A percentile compares a stretch with the other conserved stretches of the same genome.
phyloP scores from a whole-genome alignment of 2,329 filamentous ascomycete species.

The Spiromastix sp. region DNA sequence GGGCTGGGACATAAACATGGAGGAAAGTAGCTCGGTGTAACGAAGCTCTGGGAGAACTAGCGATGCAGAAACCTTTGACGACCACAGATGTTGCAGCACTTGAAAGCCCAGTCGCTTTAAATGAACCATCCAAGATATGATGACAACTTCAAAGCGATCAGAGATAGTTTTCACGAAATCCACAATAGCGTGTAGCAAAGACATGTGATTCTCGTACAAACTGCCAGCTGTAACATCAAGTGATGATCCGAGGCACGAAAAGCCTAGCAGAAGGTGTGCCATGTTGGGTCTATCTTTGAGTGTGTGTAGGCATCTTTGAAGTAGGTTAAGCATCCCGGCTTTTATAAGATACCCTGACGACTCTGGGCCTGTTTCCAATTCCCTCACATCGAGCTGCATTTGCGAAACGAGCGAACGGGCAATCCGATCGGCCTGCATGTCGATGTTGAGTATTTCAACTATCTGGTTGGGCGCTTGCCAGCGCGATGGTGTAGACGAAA shows the following conservation, averaged over 20 bases:
- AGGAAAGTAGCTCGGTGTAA: conserved; percentile 67
- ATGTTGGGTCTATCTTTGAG: conserved; percentile 72
- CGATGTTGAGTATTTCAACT: conserved; percentile 75
- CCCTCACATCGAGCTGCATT: conserved; percentile 54
- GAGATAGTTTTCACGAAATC: conserved; percentile 61
- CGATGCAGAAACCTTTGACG: conserved; percentile 63
- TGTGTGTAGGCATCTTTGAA: conserved; percentile 67
- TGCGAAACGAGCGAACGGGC: conserved; percentile 61
- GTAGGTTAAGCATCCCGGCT: conserved; percentile 71
- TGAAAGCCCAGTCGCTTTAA: conserved; percentile 60
- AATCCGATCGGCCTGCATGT: conserved; percentile 71
- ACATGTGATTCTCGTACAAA: conserved; percentile 55
- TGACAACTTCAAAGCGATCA: conserved; percentile 47
- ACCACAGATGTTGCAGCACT: conserved; percentile 74
- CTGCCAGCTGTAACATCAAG: conserved; percentile 59
- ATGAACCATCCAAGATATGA: conserved; percentile 58
- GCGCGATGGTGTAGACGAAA: conserved; percentile 50
- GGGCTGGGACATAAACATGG: conserved; percentile 60
- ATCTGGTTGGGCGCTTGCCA: conserved; percentile 67
- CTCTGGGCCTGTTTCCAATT: conserved; percentile 59
- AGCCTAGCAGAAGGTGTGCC: conserved; percentile 83
- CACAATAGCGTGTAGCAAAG: conserved; percentile 75
- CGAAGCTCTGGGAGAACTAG: conserved; percentile 72
- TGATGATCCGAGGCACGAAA: conserved; percentile 62
- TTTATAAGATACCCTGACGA: conserved; percentile 73